Evolutionary conservation across 179 eudicot species (phyloP), one percentile per base, ranked within the genome.

Genomic region (Vitellaria paradoxa): DNA sequence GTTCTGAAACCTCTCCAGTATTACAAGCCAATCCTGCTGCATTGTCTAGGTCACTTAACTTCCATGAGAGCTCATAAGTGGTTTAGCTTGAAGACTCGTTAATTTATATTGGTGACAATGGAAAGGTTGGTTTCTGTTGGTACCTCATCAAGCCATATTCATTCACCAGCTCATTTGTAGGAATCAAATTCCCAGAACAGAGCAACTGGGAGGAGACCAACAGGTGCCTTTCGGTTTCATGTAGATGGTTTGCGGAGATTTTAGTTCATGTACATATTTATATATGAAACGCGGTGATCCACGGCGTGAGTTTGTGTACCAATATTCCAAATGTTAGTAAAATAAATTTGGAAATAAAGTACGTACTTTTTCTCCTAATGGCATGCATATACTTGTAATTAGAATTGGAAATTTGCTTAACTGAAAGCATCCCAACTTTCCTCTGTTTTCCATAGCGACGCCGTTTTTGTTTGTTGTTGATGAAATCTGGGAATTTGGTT

Each of bases 21-120:
- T 83, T 89, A 72, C 87, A 86, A 77, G 93, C 97, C 68, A 92
- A 92, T 72, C 97, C 97, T 42, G 95, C 95, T 30, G 97, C 97
- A 52, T 67, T 91, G 64, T 91, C 93, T 18, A 79, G 95, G 72
- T 91, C 93, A 55, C 71, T 82, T 15, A 82, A 78, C 65, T 91
- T 89, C 84, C 91, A 86, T 3, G 97, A 92, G 83, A 89, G 83
- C 81, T 77, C 84, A 23, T 92, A 79, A 82, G 80, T 21, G 55
- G 65, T 7, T 17, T 73, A 30, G 73, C 63, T 24, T 57, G 63
- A 66, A 24, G 9, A 52, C 14, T 64, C 30, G 37, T 26, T 52
- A 40, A 30, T 17, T 55, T 15, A 42, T 45, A 56, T 71, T 66
- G 9, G 46, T 37, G 56, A 45, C 23, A 71, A 40, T 1, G 30